A percentile compares a stretch with the other conserved stretches of the same genome.
phyloP scores from a whole-genome alignment of 139 green algal species.

The Picochlorum sp. region DNA sequence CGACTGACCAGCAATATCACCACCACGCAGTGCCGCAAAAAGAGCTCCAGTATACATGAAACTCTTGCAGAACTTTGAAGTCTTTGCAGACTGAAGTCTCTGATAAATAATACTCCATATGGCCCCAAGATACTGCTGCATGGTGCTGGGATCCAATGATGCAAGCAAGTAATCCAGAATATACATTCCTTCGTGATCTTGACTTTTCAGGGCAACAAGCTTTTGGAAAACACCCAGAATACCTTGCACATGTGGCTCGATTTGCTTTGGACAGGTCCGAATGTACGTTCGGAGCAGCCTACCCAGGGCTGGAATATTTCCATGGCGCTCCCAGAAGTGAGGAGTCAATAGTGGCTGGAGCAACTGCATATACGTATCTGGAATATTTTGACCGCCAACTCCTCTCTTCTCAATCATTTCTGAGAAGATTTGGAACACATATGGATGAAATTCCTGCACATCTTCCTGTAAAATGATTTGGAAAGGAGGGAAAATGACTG shows the following conservation, averaged over 20 bases:
- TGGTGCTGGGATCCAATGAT: background rate
- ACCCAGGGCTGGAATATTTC: slow-evolving; percentile 89
- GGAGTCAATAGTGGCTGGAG: slow-evolving; percentile 81
- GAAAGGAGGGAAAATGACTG: slow-evolving; percentile 88
- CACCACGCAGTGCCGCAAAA: slow-evolving; percentile 59
- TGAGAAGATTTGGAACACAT: slow-evolving; percentile 87
- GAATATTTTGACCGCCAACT: slow-evolving; percentile 26
- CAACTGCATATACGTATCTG: slow-evolving; percentile 68
- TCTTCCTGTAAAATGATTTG: slow-evolving; percentile 80
- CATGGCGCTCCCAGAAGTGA: slow-evolving; percentile 81
- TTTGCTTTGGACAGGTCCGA: slow-evolving; percentile 45
- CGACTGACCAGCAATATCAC: slow-evolving; percentile 22
- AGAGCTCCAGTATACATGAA: slow-evolving; percentile 68
- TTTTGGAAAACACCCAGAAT: slow-evolving; percentile 94
- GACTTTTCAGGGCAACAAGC: slow-evolving; percentile 68
- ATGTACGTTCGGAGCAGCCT: slow-evolving; percentile 91
- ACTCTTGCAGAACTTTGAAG: slow-evolving; percentile 57
- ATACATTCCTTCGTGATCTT: slow-evolving; percentile 87
- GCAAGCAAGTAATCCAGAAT: slow-evolving; percentile 69
- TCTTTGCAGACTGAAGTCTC: slow-evolving; percentile 54
- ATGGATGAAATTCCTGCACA: slow-evolving; percentile 57
- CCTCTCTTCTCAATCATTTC: slow-evolving; percentile 80
- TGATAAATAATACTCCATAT: slow-evolving; percentile 33
- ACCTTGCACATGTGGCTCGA: slow-evolving; percentile 56
- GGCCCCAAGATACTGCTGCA: slow-evolving; percentile 16